Conservation (phyloP, 495 filamentous ascomycete genomes). For the Pyrenula massariospora region DNA sequence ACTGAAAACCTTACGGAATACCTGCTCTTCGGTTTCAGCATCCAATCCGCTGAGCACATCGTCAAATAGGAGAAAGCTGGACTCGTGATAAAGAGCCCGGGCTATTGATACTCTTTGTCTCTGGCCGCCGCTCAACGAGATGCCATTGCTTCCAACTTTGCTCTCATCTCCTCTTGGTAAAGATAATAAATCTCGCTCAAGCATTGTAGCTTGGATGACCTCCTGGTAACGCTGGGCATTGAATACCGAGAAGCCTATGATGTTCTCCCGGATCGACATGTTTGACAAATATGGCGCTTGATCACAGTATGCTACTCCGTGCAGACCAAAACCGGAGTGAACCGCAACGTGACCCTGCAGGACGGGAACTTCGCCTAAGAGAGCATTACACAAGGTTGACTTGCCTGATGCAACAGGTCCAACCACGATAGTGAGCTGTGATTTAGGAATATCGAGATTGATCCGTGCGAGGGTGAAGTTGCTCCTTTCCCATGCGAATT, state of each 20-base stretch:
- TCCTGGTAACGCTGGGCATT: slow-evolving; percentile 23
- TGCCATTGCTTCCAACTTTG: slow-evolving; percentile 20
- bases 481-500: slow-evolving; percentile 2
- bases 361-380: slow-evolving; percentile 36
- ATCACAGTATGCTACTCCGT: slow-evolving; percentile 25
- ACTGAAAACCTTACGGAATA: slow-evolving; percentile 30
- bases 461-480: slow-evolving; percentile 15
- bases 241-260: slow-evolving; percentile 15
- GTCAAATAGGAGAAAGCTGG: slow-evolving; percentile 28
- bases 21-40: slow-evolving; percentile 28
- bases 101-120: slow-evolving; percentile 30
- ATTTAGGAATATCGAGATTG: slow-evolving; percentile 17
- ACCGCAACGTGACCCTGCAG: slow-evolving; percentile 15
- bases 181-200: slow-evolving; percentile 18
- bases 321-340: slow-evolving; percentile 4
- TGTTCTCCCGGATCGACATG: slow-evolving; percentile 23
- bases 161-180: slow-evolving; percentile 20
- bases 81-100: slow-evolving; percentile 29
- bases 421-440: slow-evolving; percentile 25
- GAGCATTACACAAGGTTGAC: slow-evolving; percentile 32
- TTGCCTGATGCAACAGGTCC: slow-evolving; percentile 41
- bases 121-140: slow-evolving; percentile 26
- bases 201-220: slow-evolving; percentile 24
- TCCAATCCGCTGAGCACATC: slow-evolving; percentile 40
- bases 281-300: slow-evolving; percentile 29